Conservation (phyloP, 331 rosid genomes). For the Dryas integrifolia region DNA sequence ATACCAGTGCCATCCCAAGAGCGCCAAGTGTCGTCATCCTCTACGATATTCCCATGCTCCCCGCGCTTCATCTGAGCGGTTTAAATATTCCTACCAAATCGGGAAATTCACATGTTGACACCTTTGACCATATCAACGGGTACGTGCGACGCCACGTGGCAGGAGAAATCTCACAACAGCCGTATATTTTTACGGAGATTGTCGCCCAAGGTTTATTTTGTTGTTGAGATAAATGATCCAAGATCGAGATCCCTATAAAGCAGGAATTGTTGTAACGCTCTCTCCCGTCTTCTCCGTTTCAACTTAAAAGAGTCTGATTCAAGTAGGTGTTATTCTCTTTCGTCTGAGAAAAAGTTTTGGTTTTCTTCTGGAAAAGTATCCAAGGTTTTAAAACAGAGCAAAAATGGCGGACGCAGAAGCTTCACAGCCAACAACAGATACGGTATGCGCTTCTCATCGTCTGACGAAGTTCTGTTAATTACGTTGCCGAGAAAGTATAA, state of each 20-base stretch:
- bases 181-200: not conserved
- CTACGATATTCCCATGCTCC: not conserved
- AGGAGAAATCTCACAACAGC: not conserved
- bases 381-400: not conserved
- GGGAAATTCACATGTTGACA: conserved; percentile 1
- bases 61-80: conserved; percentile 11
- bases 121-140: not conserved
- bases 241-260: conserved; percentile 20
- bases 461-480: not conserved
- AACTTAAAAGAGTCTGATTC: not conserved
- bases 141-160: conserved; percentile 13
- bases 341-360: no score
- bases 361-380: not conserved
- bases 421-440: conserved; percentile 16
- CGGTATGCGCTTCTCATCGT: conserved; percentile 9
- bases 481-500: not conserved
- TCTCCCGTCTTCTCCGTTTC: not conserved
- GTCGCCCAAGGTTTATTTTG: conserved; percentile 1
- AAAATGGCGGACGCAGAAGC: conserved; percentile 40
- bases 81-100: conserved; percentile 9
- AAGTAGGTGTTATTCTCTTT: not conserved
- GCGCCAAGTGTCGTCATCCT: conserved; percentile 5
- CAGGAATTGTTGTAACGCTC: not conserved
- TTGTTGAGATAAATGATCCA: no score
- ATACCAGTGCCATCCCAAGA: not conserved